Evolutionary conservation across 148 eudicot species (phyloP).

Genomic region (Chenopodium album): DNA sequence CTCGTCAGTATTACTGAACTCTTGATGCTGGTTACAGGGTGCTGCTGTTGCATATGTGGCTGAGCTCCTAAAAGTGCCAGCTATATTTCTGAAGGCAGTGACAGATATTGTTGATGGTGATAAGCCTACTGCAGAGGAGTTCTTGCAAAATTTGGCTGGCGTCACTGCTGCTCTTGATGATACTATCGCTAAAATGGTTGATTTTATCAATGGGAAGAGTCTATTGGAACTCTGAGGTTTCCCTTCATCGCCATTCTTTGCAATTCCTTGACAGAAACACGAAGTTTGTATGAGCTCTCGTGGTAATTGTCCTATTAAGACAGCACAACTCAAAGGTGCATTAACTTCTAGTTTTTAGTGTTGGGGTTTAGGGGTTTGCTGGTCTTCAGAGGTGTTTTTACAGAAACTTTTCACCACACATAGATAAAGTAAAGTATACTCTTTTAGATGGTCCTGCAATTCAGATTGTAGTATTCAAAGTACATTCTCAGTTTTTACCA

Average conservation of each 20-base stretch:
- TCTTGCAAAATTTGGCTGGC: constrained; percentile 64
- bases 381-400: not conserved
- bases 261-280: constrained; percentile 22
- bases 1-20: constrained; percentile 18
- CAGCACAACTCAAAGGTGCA: constrained; percentile 3
- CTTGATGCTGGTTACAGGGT: constrained; percentile 54
- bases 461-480: not conserved
- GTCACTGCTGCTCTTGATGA: constrained; percentile 73
- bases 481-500: not conserved
- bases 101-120: constrained; percentile 91
- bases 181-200: constrained; percentile 58
- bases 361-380: not conserved
- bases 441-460: not conserved
- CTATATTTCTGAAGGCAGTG: constrained; percentile 83
- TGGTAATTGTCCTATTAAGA: constrained; percentile 24
- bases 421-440: not conserved
- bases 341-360: not conserved
- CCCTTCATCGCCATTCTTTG: constrained; percentile 17
- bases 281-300: constrained; percentile 23
- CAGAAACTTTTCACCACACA: not conserved
- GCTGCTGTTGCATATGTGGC: constrained; percentile 96
- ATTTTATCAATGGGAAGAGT: constrained; percentile 74
- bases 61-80: constrained; percentile 77
- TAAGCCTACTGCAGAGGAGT: constrained; percentile 89
- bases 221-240: constrained; percentile 58